These are phyloP conservation scores for Claviceps sorghi DNA, from an alignment of 2,329 filamentous ascomycete genomes.

Conservation along the genomic window DNA sequence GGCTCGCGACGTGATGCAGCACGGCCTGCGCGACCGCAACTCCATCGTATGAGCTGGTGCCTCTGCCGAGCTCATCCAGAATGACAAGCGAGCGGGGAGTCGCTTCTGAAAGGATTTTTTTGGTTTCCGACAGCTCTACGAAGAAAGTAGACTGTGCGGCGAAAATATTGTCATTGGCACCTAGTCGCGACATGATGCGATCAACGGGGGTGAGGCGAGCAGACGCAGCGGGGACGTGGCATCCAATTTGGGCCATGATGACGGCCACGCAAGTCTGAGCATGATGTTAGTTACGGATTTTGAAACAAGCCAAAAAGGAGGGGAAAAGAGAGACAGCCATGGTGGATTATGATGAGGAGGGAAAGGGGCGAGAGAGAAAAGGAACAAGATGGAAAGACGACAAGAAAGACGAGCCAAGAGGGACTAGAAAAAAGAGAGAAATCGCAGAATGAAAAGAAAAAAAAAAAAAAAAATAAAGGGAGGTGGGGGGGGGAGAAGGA, in stretches of 20 bases:
- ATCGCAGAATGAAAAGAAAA: no score
- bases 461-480: no score
- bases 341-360: no score
- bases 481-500: background rate
- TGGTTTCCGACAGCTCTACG: constrained; percentile 90
- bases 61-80: constrained; percentile 86
- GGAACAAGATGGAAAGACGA: no score
- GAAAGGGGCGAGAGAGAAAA: no score
- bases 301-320: background rate
- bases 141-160: constrained; percentile 97
- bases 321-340: background rate
- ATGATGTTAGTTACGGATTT: background rate
- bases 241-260: constrained; percentile 94
- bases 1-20: constrained; percentile 85
- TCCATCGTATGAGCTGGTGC: constrained; percentile 89
- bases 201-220: constrained; percentile 82
- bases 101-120: constrained; percentile 92
- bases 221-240: constrained; percentile 70
- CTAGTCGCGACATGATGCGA: constrained; percentile 95
- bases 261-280: constrained; percentile 76
- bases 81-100: constrained; percentile 91
- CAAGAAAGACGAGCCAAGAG: no score
- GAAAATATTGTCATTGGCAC: constrained; percentile 98
- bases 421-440: no score
- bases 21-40: constrained; percentile 94